These are phyloP conservation scores for Cylindrodendrum hubeiense DNA, from an alignment of 2,329 filamentous ascomycete genomes.

Conservation along the genomic window DNA sequence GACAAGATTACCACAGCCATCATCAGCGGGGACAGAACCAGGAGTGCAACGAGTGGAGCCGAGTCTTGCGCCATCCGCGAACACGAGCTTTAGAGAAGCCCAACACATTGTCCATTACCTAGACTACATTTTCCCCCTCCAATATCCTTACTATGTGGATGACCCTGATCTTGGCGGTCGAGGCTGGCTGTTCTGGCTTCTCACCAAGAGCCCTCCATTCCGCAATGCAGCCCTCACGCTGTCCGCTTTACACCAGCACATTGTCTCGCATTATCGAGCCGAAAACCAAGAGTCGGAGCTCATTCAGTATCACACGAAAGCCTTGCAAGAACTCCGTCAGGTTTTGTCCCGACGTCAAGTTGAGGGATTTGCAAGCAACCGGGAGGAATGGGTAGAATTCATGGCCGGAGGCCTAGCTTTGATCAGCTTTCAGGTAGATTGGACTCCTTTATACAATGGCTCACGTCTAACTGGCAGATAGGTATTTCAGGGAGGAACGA, in stretches of 20 bases:
- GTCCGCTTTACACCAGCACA: slow-evolving; percentile 44
- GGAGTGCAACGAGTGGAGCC: background rate
- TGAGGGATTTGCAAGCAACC: slow-evolving; percentile 17
- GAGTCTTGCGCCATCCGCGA: background rate
- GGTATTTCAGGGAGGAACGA: slow-evolving; percentile 36
- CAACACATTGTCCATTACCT: slow-evolving; percentile 45
- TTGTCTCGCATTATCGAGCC: slow-evolving; percentile 27
- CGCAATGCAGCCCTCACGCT: slow-evolving; percentile 43
- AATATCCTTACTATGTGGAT: slow-evolving; percentile 44
- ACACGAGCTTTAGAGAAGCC: slow-evolving; percentile 38
- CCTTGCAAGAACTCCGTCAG: slow-evolving; percentile 40
- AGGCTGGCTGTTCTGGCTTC: slow-evolving; percentile 44
- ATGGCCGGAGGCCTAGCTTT: slow-evolving; percentile 41
- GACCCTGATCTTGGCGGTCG: slow-evolving; percentile 41
- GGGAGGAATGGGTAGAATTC: slow-evolving; percentile 42
- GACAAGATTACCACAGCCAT: background rate
- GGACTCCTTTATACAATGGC: no score
- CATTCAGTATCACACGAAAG: slow-evolving; percentile 41
- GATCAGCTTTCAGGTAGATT: slow-evolving; percentile 43
- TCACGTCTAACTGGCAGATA: background rate
- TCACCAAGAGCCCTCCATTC: slow-evolving; percentile 34
- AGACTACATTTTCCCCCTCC: slow-evolving; percentile 45
- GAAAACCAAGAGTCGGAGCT: slow-evolving; percentile 38
- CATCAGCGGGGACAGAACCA: background rate
- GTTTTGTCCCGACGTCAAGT: slow-evolving; percentile 29